phyloP scores from a whole-genome alignment of 2,329 filamentous ascomycete genomes.

The Venturia pyrina region DNA sequence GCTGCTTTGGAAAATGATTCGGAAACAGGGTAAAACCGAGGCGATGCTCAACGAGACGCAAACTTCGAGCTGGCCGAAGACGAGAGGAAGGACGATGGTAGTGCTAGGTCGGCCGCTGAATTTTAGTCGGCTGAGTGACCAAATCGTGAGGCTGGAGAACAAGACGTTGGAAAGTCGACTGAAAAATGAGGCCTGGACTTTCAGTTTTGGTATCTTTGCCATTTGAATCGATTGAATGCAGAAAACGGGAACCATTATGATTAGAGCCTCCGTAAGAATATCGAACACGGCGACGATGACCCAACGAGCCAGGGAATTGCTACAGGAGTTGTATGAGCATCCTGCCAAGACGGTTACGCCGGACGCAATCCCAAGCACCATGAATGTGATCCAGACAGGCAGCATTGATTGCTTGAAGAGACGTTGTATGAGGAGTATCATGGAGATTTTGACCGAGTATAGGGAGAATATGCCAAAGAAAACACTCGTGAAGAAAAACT shows the following conservation, averaged over 20 bases:
- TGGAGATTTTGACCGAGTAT: slow-evolving; percentile 9
- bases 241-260: slow-evolving; percentile 9
- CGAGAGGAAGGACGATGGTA: background rate
- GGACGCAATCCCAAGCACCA: background rate
- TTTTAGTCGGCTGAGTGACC: background rate
- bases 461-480: background rate
- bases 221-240: slow-evolving; percentile 11
- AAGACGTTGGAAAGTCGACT: slow-evolving; percentile 3
- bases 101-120: background rate
- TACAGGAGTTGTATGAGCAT: slow-evolving; percentile 1
- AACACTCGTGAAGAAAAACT: slow-evolving; percentile 4
- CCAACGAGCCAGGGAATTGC: background rate
- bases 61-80: slow-evolving; percentile 9
- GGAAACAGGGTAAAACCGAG: slow-evolving; percentile 11
- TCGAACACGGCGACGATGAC: slow-evolving; percentile 1
- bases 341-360: background rate
- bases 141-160: slow-evolving; percentile 4
- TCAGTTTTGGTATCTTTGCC: background rate
- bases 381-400: background rate
- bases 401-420: slow-evolving; percentile 2
- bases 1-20: slow-evolving; percentile 10
- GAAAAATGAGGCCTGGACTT: slow-evolving; percentile 10
- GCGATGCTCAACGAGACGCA: slow-evolving; percentile 6
- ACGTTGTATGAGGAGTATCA: slow-evolving; percentile 10
- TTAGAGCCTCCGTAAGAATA: slow-evolving; percentile 7